Evolutionary conservation across 805 yeast species (phyloP).

Genomic region (Tetrapisispora taiwanensis): DNA sequence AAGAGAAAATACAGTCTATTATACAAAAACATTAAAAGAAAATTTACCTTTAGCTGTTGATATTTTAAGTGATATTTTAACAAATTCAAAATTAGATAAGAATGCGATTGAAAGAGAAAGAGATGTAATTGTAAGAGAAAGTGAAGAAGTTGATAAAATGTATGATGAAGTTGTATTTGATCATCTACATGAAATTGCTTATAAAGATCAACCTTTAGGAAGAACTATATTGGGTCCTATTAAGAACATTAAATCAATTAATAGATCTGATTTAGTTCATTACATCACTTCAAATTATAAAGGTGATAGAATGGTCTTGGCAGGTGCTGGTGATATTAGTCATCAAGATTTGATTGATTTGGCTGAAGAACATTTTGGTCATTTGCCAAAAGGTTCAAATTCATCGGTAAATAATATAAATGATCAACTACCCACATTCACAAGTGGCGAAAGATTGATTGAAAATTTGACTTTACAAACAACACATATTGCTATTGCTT

Average conservation of each 20-base stretch:
- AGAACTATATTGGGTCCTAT: constrained; percentile 94
- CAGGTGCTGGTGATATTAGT: constrained; percentile 89
- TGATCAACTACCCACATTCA: constrained; percentile 58
- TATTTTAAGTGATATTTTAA: constrained; percentile 79
- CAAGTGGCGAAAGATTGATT: constrained; percentile 78
- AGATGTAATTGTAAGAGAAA: constrained; percentile 90
- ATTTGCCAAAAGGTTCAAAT: constrained; percentile 38
- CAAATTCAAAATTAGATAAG: constrained; percentile 72
- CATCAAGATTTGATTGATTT: constrained; percentile 72
- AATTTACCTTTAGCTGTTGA: constrained; percentile 84
- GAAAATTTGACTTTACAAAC: constrained; percentile 76
- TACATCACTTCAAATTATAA: constrained; percentile 82
- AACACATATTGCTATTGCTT: constrained; percentile 85
- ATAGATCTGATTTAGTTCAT: constrained; percentile 61
- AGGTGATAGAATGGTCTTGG: constrained; percentile 97
- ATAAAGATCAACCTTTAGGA: constrained; percentile 84
- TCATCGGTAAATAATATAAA: neutral
- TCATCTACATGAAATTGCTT: constrained; percentile 88
- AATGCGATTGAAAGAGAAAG: constrained; percentile 90
- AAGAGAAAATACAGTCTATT: constrained; percentile 93
- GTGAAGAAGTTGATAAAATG: constrained; percentile 97
- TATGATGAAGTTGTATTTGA: constrained; percentile 97
- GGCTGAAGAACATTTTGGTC: constrained; percentile 71
- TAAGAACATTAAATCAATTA: constrained; percentile 72
- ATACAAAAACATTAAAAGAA: constrained; percentile 72